A percentile compares a stretch with the other conserved stretches of the same genome.
Evolutionary conservation across 2,329 filamentous ascomycete species (phyloP).

Genomic region (Pseudovirgaria hyperparasitica): DNA sequence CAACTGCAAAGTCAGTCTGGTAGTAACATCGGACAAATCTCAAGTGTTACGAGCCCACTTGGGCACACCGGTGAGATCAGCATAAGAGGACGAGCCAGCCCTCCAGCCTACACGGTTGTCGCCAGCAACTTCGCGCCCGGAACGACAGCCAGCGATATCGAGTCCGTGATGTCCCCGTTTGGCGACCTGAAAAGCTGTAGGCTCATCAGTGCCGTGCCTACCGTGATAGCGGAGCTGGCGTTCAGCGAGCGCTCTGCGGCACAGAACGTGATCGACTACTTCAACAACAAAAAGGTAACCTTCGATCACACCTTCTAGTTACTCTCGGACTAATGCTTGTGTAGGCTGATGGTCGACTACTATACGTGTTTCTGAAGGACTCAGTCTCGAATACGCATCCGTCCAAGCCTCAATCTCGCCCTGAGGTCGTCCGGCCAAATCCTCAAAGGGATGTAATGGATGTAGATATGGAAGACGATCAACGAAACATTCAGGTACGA

Average conservation of each 20-base stretch:
- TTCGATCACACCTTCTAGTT: slow-evolving; percentile 1
- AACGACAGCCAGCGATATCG: slow-evolving; percentile 70
- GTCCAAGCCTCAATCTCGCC: slow-evolving; percentile 13
- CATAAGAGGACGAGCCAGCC: slow-evolving; percentile 54
- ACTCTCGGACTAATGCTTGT: slow-evolving; percentile 12
- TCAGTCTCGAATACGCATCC: slow-evolving; percentile 18
- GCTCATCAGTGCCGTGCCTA: slow-evolving; percentile 53
- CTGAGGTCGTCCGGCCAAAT: slow-evolving; percentile 8
- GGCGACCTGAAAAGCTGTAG: slow-evolving; percentile 53
- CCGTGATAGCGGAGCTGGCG: slow-evolving; percentile 65
- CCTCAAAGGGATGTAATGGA: slow-evolving; percentile 11
- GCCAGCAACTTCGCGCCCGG: slow-evolving; percentile 74
- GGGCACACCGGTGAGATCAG: slow-evolving; percentile 41
- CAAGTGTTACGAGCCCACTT: slow-evolving; percentile 15
- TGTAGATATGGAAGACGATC: slow-evolving; percentile 33
- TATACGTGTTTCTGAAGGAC: slow-evolving; percentile 60
- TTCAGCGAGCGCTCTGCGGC: slow-evolving; percentile 62
- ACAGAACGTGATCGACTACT: slow-evolving; percentile 60
- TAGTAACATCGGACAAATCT: slow-evolving; percentile 8
- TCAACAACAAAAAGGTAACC: slow-evolving; percentile 65
- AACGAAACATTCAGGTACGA: slow-evolving; percentile 14
- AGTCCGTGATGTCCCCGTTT: slow-evolving; percentile 67
- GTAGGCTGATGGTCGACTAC: slow-evolving; percentile 59
- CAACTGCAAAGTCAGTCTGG: slow-evolving; percentile 24
- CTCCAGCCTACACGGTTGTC: slow-evolving; percentile 58